Base-by-base conservation (phyloP, 352 stramenopile species). In the Phytophthora ramorum region DNA sequence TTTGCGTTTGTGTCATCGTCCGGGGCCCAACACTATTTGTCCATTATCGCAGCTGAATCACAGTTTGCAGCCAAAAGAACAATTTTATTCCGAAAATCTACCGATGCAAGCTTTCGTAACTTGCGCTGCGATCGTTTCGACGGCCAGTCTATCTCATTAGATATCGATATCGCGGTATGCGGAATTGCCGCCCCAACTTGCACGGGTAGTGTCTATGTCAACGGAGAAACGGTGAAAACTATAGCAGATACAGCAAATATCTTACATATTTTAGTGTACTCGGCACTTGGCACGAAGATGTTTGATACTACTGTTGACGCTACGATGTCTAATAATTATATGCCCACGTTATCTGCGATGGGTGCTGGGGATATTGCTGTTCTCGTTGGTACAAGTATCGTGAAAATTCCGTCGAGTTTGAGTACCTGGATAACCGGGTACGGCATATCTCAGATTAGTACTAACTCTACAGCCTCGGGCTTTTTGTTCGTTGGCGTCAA, bases 101-200 rank as follows among this genome's bases (percentile, higher is more conserved):
- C 55, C 4, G 52, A 45, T 19, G 17, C n/a, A 12, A 46, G 35
- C 3, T 82, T 78, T 43, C 24, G 68, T 8, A 71, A 35, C 38
- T 59, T 90, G 53, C 81, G 81, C 10, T 87, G 75, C 38, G 81
- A 90, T 70, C 49, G 69, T 7, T 56, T 90, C 8, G 81, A 90
- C 37, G 67, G 72, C 34, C 70, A 73, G 19, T 50, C 67, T 12
- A 62, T 90, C 0, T 85, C 55, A 26, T 55, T 81, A 16, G 56
- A 72, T 12, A 40, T 87, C 26, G 73, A 78, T 28, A 47, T 75
- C 2, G 52, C 47, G 13, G 37, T 78, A n/a, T 86, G 77, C 54
- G 61, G 26, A 14, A 59, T 52, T 3, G 53, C 43, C 38, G 13
- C 49, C 17, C 19, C 49, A 22, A 71, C 28, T n/a, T 82, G 67